Evolutionary conservation across 768 basidiomycete genomes (phyloP).

Genomic region (Tulasnella sp.): DNA sequence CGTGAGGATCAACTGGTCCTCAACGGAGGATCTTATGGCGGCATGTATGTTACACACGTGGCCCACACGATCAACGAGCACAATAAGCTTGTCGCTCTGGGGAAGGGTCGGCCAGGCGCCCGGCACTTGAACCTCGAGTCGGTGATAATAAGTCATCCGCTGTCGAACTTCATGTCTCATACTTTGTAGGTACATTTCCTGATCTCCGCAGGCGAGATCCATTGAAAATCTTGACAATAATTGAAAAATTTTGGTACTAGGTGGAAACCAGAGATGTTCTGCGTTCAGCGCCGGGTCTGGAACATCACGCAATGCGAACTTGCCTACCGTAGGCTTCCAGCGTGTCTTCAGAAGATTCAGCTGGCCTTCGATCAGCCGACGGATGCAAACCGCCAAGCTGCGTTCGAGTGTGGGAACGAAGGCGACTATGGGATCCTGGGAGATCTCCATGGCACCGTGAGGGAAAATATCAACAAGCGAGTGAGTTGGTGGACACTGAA

Average conservation of each 20-base stretch:
- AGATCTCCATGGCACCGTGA: too few species aligned
- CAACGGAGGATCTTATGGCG: slow-evolving; percentile 30
- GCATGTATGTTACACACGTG: slow-evolving; percentile 29
- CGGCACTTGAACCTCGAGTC: too few species aligned
- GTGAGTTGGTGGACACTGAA: too few species aligned
- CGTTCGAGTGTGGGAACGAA: too few species aligned
- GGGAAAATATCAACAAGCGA: too few species aligned
- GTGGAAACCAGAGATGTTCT: slow-evolving; percentile 9
- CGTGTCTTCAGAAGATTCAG: slow-evolving; percentile 23
- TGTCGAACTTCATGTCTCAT: too few species aligned
- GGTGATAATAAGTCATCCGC: too few species aligned
- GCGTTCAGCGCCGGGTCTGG: background rate
- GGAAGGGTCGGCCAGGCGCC: slow-evolving; percentile 13
- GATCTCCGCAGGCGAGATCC: too few species aligned
- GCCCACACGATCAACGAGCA: slow-evolving; percentile 29
- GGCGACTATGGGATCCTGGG: too few species aligned
- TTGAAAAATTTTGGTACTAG: too few species aligned
- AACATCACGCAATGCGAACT: background rate
- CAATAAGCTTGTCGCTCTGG: slow-evolving; percentile 23
- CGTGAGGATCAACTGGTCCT: slow-evolving; percentile 22
- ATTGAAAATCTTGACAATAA: slow-evolving; percentile 27
- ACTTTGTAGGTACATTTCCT: too few species aligned
- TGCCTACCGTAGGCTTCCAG: background rate
- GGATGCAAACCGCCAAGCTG: background rate
- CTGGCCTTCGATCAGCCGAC: slow-evolving; percentile 21